Evolutionary conservation across 2,329 filamentous ascomycete species (phyloP), one percentile per base, ranked within the genome.

Genomic region (Colletotrichum sp.): DNA sequence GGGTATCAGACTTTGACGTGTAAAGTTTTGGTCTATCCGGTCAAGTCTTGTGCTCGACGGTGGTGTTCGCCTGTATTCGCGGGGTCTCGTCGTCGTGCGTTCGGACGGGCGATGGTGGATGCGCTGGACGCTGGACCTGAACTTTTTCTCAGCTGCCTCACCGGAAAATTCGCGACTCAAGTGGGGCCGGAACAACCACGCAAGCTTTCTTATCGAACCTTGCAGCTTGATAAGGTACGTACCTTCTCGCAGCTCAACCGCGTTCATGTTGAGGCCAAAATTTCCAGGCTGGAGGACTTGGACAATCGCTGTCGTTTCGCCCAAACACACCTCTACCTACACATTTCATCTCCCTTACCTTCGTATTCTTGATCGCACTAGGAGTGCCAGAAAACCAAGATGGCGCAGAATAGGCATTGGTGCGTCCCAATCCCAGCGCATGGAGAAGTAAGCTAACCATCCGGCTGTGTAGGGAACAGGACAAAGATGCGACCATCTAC

Each of bases 401-500:
- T 95, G 91, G 92, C 86, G 89, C 92, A 87, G 89, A 87, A 86
- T 76, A 84, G 93, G 81, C 94, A 96, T 86, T 97, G 94, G 93
- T 94, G 89, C 78, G 87, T 68, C 59, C 43, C 65, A 61, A 58
- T 36, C 58, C 54, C 69, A 51, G 21, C 31, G 57, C 43, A 29
- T 27, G 18, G 57, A 31, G 34, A 36, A 36, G 67, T 63, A 61
- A 31, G 4, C 76, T 82, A 75, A 80, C 79, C 81, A 75, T 79
- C 61, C 75, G 66, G 68, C n/a, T 21, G 57, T 34, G 57, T 77
- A 96, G 94, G 94, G 95, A 98, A 83, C 96, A 98, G 88, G 96
- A 98, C 85, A 98, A 98, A 85, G 96, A 98, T 86, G 95, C 95
- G 78, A 98, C 97, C 55, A 94, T 98, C 83, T 99, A 99, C 84